Conservation (phyloP, 345 rosid species). For the Bruguiera gymnorhiza region DNA sequence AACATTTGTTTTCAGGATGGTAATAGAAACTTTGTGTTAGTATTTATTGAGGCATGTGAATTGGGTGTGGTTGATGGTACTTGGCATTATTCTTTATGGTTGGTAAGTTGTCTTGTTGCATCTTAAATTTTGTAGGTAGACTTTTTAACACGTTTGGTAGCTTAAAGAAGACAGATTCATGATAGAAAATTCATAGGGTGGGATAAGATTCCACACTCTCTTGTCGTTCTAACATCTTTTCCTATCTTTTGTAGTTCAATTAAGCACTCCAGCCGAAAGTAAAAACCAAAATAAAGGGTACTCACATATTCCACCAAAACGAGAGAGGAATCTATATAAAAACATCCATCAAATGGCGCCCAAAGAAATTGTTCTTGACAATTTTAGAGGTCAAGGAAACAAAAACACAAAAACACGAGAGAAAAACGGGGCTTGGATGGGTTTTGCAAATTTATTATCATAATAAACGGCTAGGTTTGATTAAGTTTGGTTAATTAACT, state of each 20-base stretch:
- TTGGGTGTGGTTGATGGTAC: too few species aligned
- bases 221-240: neutral
- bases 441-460: neutral
- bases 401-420: neutral
- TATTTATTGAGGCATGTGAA: too few species aligned
- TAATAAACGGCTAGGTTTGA: too few species aligned
- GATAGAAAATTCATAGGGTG: neutral
- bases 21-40: too few species aligned
- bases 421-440: neutral
- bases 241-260: neutral
- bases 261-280: neutral
- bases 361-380: constrained; percentile 6
- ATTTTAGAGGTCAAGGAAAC: neutral
- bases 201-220: constrained; percentile 6
- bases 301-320: neutral
- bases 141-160: neutral
- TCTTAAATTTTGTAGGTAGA: too few species aligned
- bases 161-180: neutral
- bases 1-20: too few species aligned
- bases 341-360: neutral
- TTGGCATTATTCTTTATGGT: too few species aligned
- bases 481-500: too few species aligned
- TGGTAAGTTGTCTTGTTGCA: too few species aligned
- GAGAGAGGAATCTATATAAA: neutral
- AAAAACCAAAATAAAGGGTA: neutral